Conservation (phyloP, 2,329 filamentous ascomycete species). For the Cytospora leucostoma region DNA sequence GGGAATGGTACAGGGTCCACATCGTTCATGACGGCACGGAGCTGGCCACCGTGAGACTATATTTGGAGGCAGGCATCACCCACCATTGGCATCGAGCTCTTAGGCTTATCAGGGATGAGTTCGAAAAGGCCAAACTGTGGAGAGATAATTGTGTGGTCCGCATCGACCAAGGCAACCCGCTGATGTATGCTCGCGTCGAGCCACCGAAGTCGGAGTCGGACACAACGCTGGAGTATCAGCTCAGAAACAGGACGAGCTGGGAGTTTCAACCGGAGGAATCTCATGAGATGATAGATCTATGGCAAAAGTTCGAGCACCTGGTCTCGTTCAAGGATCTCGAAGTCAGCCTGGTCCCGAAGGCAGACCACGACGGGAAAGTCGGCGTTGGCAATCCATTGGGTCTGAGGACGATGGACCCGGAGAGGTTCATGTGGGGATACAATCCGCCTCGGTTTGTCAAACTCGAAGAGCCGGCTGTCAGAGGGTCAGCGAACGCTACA, state of each 20-base stretch:
- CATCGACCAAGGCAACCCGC: conserved; percentile 9
- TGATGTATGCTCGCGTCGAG: neutral
- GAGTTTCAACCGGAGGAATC: neutral
- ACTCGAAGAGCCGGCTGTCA: neutral
- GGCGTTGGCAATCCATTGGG: neutral
- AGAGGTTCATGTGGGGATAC: conserved; percentile 3
- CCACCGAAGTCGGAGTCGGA: neutral
- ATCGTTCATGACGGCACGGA: neutral
- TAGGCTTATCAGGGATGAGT: neutral
- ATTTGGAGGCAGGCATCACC: neutral
- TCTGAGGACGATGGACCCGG: neutral
- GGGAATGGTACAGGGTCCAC: neutral
- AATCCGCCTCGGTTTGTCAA: neutral
- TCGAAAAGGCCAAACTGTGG: neutral
- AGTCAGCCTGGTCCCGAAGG: neutral
- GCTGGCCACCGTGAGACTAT: neutral
- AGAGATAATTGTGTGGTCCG: neutral
- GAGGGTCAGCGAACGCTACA: neutral
- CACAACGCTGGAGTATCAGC: neutral
- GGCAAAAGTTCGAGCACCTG: neutral
- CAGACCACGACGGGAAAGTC: too few relatives aligned
- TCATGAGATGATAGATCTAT: neutral
- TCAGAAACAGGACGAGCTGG: conserved; percentile 7
- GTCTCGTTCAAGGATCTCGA: neutral
- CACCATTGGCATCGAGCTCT: neutral